Percentiles rank a stretch among this genome's conserved stretches.
Evolutionary conservation across 2,329 filamentous ascomycete genomes (phyloP).

Genomic region (Xylariaceae sp.): DNA sequence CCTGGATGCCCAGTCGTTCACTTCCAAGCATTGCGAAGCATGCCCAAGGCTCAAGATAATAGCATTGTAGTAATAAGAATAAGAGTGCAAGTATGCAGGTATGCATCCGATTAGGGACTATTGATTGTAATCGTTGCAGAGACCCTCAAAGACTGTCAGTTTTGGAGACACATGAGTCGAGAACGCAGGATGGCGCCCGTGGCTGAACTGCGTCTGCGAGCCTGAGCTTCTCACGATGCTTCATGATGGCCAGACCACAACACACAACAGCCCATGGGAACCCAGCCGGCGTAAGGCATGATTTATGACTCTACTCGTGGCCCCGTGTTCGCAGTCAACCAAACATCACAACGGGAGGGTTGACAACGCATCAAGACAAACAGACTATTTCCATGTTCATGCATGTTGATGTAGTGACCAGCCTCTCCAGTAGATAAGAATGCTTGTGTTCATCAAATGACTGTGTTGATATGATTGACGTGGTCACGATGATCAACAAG

Average conservation of each 20-base stretch:
- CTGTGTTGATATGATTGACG: conserved; percentile 6
- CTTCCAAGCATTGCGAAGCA: conserved; percentile 4
- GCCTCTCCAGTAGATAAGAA: conserved; percentile 2
- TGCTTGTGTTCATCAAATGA: conserved; percentile 14
- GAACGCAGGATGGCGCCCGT: conserved; percentile 6
- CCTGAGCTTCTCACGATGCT: conserved; percentile 5
- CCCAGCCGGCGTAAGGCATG: conserved; percentile 4
- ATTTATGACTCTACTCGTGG: conserved; percentile 6
- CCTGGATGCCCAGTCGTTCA: background rate
- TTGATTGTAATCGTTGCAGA: too few species aligned
- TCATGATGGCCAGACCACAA: background rate
- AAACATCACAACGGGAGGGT: conserved; percentile 3
- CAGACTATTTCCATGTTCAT: conserved; percentile 3
- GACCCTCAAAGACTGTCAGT: too few species aligned
- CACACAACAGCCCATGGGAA: conserved; percentile 1
- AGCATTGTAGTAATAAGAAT: background rate
- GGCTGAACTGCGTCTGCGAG: conserved; percentile 6
- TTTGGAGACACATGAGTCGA: too few species aligned
- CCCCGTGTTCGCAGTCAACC: background rate
- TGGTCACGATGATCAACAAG: conserved; percentile 12
- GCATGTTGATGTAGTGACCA: conserved; percentile 4
- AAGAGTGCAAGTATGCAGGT: too few species aligned
- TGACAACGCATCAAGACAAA: conserved; percentile 20
- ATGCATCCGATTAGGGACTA: background rate
- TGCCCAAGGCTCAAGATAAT: background rate